Evolutionary conservation across 2,329 filamentous ascomycete genomes (phyloP).

Genomic region (Alternaria tenuissima): DNA sequence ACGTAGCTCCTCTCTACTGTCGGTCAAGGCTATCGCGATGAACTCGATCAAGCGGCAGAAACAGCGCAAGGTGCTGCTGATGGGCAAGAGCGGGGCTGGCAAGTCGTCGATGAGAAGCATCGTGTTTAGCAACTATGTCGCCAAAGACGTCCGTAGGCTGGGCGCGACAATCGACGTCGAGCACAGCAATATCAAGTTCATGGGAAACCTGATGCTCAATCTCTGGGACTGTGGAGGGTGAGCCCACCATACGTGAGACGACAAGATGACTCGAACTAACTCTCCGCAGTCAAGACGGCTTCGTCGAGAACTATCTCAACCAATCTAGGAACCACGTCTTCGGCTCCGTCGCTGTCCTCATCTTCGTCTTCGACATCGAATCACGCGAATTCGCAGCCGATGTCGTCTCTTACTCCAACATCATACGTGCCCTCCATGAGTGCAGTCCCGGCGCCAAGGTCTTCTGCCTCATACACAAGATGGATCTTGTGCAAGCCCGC

Average conservation of each 20-base stretch:
- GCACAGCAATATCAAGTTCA: constrained; percentile 97
- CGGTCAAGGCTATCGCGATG: constrained; percentile 30
- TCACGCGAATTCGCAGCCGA: constrained; percentile 93
- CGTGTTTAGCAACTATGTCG: constrained; percentile 99
- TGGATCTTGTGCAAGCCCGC: constrained; percentile 88
- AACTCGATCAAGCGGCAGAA: constrained; percentile 58
- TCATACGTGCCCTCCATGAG: constrained; percentile 87
- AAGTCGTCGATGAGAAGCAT: constrained; percentile 99
- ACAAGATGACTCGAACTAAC: constrained; percentile 17
- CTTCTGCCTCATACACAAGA: constrained; percentile 97
- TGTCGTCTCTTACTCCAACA: constrained; percentile 88
- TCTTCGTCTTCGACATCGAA: constrained; percentile 99
- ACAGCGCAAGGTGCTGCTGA: constrained; percentile 63
- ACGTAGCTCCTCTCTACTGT: neutral
- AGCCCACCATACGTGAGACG: constrained; percentile 35
- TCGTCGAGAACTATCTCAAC: constrained; percentile 97
- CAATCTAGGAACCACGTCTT: constrained; percentile 97
- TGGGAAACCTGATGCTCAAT: constrained; percentile 96
- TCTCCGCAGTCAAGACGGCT: constrained; percentile 81
- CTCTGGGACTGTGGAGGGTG: constrained; percentile 97
- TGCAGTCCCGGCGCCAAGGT: constrained; percentile 83
- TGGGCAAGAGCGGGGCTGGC: constrained; percentile 95
- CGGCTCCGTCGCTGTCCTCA: constrained; percentile 92
- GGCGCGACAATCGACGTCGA: constrained; percentile 98
- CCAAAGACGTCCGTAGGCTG: constrained; percentile 89